phyloP scores from a whole-genome alignment of 306 rosid genomes.

The Prunus campanulata region DNA sequence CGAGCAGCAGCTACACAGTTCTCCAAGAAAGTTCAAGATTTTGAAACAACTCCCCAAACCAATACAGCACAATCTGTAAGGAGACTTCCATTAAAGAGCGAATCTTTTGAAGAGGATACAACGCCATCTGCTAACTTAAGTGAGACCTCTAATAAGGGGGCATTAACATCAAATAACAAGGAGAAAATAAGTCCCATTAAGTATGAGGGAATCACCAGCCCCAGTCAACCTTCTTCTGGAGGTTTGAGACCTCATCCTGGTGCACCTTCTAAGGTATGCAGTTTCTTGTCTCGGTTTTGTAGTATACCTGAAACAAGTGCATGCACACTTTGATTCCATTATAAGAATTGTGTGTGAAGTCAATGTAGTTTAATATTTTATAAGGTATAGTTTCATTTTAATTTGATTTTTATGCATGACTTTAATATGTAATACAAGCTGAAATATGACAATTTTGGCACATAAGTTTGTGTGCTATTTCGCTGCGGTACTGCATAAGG shows the following conservation, averaged over 20 bases:
- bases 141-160: conserved; percentile 21
- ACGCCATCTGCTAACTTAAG: conserved; percentile 13
- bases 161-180: conserved; percentile 20
- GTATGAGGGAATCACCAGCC: conserved; percentile 34
- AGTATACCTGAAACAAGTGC: not conserved
- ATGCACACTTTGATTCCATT: not conserved
- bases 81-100: conserved; percentile 21
- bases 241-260: conserved; percentile 34
- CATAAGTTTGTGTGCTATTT: not conserved
- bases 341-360: not conserved
- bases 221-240: conserved; percentile 19
- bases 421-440: not conserved
- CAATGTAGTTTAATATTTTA: not conserved
- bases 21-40: conserved; percentile 52
- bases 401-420: not conserved
- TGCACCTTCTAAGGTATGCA: conserved; percentile 53
- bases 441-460: not conserved
- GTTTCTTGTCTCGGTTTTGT: not conserved
- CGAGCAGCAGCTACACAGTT: conserved; percentile 82
- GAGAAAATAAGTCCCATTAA: conserved; percentile 22
- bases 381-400: not conserved
- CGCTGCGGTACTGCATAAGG: not conserved
- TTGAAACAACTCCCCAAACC: conserved; percentile 19
- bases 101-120: conserved; percentile 26
- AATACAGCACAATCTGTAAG: conserved; percentile 1